Base-by-base conservation (phyloP, 345 rosid genomes). In the Aquilaria malaccensis region DNA sequence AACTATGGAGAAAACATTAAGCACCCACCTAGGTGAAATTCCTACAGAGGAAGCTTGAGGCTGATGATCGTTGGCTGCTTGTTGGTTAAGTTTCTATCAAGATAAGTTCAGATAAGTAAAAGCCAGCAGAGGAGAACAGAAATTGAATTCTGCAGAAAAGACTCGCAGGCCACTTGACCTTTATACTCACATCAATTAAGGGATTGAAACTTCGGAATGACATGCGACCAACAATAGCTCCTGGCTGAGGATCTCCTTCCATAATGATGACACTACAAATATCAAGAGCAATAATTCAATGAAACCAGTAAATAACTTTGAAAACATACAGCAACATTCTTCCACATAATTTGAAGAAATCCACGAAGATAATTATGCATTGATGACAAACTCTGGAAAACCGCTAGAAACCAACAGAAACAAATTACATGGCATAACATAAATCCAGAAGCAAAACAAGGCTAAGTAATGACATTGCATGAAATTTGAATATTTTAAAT, bases 191-290 rank as follows among this genome's bases (percentile, higher is more conserved):
- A 85, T 95, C 95, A 49, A 86, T 80, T 62, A 87, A 79, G 56
- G 99, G 96, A 76, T 88, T 91, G 75, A 91, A 95, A 75, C 88
- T 86, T 67, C 74, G 85, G 79, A 94, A 94, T 45, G 99, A 95
- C 95, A 95, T 85, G 62, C 97, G 89, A 41, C 97, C 99, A n/a
- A 78, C 58, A 52, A 65, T 55, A 50, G 91, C 91, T 67, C 86
- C 88, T 32, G 97, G 97, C 67, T 74, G 91, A 41, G 97, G 99
- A 82, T 86, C 43, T 57, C 95, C 93, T 74, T 95, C 97, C 81
- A 83, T 82, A 72, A 88, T 74, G 32, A 94, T 89, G 75, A 88
- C 79, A 61, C 95, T 94, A 70, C 76, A 79, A 30, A 57, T n/a
- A 50, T 22, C 46, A 68, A 64, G 55, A 10, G 30, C 13, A 48